Evolutionary conservation across 129 eudicot genomes (phyloP).

Genomic region (Artemisia tridentata): DNA sequence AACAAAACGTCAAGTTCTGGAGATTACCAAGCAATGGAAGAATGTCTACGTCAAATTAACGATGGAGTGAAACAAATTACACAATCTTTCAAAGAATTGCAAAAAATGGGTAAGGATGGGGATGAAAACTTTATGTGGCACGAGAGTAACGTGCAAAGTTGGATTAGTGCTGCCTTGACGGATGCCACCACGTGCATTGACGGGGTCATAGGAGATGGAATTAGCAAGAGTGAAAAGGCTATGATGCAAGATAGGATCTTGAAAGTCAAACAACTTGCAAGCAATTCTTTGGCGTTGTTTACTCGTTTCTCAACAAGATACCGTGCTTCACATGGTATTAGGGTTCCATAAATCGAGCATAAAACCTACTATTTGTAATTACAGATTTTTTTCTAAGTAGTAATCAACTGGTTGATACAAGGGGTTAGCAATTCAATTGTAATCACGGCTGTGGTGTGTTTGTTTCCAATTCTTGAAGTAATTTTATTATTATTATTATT

Average conservation of each 20-base stretch:
- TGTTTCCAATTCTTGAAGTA: background rate
- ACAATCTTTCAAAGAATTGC: constrained; percentile 53
- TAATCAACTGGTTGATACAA: background rate
- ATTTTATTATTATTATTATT: no score
- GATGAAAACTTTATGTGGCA: constrained; percentile 59
- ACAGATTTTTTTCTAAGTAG: background rate
- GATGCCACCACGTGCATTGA: constrained; percentile 55
- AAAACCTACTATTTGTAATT: constrained; percentile 3
- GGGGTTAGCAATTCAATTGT: background rate
- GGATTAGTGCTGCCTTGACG: constrained; percentile 71
- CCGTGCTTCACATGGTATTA: constrained; percentile 44
- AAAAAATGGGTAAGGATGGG: constrained; percentile 37
- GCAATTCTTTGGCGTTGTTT: constrained; percentile 65
- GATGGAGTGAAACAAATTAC: constrained; percentile 59
- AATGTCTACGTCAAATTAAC: constrained; percentile 48
- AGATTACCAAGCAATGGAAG: constrained; percentile 43
- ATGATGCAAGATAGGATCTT: constrained; percentile 51
- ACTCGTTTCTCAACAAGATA: constrained; percentile 54
- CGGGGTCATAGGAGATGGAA: constrained; percentile 37
- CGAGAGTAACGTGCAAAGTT: constrained; percentile 59
- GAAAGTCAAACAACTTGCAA: constrained; percentile 59
- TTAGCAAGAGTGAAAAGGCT: constrained; percentile 50
- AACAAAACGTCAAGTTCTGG: constrained; percentile 15
- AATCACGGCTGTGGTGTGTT: no score
- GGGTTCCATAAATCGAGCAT: constrained; percentile 28